Conservation (phyloP, 305 asterid genomes). For the Rubia peregrina region DNA sequence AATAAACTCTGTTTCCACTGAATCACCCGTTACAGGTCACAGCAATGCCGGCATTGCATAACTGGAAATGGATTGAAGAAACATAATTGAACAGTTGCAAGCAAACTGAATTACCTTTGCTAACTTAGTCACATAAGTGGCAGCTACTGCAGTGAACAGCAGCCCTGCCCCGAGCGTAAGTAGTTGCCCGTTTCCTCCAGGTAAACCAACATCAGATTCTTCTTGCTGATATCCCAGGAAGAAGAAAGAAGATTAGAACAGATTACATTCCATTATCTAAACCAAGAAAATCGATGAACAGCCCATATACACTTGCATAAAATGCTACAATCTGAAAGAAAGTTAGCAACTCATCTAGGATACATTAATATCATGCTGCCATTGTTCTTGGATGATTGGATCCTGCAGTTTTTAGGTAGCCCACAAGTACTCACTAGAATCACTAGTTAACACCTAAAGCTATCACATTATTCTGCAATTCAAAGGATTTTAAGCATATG, state of each 20-base stretch:
- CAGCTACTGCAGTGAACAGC: slow-evolving; percentile 72
- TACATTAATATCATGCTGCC: neutral
- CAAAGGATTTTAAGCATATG: neutral
- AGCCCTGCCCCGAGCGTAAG: slow-evolving; percentile 80
- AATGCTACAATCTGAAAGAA: neutral
- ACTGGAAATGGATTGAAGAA: neutral
- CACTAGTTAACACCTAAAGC: neutral
- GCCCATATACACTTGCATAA: neutral
- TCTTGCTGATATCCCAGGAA: slow-evolving; percentile 56
- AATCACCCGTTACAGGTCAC: neutral
- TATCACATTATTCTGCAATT: neutral
- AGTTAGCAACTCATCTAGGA: neutral
- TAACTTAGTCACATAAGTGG: slow-evolving; percentile 68
- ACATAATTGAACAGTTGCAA: neutral
- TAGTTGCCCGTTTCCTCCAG: slow-evolving; percentile 66
- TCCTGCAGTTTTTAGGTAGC: neutral
- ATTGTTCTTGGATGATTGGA: neutral
- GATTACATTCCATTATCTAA: neutral
- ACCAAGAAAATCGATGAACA: neutral
- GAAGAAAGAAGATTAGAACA: neutral
- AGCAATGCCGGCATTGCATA: neutral
- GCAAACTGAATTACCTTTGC: slow-evolving; percentile 56
- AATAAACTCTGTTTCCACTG: neutral
- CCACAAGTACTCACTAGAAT: neutral
- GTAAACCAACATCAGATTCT: slow-evolving; percentile 52